Evolutionary conservation across 495 filamentous ascomycete species (phyloP), one percentile per base, ranked within the genome.

Genomic region (Penicillium samsonianum): DNA sequence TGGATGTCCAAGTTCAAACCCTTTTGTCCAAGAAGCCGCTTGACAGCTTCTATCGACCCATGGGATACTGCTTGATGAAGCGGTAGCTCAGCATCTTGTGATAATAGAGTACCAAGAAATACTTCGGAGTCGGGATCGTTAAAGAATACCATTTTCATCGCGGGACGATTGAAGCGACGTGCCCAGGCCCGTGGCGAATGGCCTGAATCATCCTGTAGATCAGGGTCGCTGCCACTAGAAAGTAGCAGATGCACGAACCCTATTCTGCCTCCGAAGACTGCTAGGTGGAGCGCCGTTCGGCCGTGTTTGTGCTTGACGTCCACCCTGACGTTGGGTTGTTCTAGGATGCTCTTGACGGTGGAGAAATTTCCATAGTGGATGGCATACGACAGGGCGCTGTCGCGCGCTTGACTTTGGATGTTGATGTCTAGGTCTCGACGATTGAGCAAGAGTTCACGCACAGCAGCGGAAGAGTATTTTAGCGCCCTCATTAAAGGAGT

Each of bases 341-440:
- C n/a, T 37, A 59, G 35, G 5, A 59, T 5, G 8, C 43, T 45
- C 22, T 42, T 44, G 3, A 61, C 22, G 4, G 25, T 19, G 5
- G 30, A 23, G 30, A 14, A 41, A 14, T n/a, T 57, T 22, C 25
- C 22, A 25, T 61, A 57, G 28, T 35, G 33, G 16, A 57, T 50
- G 6, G 52, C 35, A 61, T 61, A 61, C 53, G 28, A 61, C 44
- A 61, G 30, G 6, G 49, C 55, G 31, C 28, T 58, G 31, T 58
- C 26, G 16, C 43, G 37, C 19, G 40, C 30, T 53, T 38, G 17
- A 30, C 55, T 58, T 11, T 62, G 23, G 17, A 62, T 40, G 12
- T 54, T 54, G 30, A 54, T 47, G 12, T 58, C 45, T 53, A 62
- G 38, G 6, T 37, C 35, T 19, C 16, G 25, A n/a, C 26, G 12